Evolutionary conservation across 2,329 filamentous ascomycete genomes (phyloP).

Genomic region (Verticillium albo-atrum): DNA sequence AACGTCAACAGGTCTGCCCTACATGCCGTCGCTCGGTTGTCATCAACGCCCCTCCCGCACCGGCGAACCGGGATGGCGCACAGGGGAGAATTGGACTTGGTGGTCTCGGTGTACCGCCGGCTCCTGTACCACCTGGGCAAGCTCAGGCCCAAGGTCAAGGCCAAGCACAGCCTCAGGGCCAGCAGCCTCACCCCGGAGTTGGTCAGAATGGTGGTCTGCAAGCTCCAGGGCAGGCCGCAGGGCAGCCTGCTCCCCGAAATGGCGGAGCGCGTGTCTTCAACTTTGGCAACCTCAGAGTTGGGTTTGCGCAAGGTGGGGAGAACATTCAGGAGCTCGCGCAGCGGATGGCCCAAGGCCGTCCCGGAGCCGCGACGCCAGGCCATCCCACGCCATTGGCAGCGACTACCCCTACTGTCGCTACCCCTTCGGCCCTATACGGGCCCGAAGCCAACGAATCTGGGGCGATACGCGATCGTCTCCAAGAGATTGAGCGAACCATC

Average conservation of each 20-base stretch:
- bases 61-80: constrained; percentile 29
- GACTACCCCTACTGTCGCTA: constrained; percentile 5
- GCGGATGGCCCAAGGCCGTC: constrained; percentile 46
- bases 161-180: background rate
- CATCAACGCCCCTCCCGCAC: constrained; percentile 38
- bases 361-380: constrained; percentile 10
- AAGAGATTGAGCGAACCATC: constrained; percentile 64
- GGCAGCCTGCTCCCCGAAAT: constrained; percentile 13
- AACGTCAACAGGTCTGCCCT: constrained; percentile 94
- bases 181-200: constrained; percentile 14
- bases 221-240: background rate
- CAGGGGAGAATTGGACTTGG: constrained; percentile 24
- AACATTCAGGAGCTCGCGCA: constrained; percentile 66
- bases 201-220: constrained; percentile 3
- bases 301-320: constrained; percentile 67
- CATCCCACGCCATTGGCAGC: background rate
- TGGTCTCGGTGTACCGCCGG: constrained; percentile 8
- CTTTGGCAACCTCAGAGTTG: constrained; percentile 69
- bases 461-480: constrained; percentile 55
- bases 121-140: constrained; percentile 20
- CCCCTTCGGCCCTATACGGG: constrained; percentile 13
- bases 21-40: constrained; percentile 87
- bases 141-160: constrained; percentile 23
- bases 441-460: constrained; percentile 25
- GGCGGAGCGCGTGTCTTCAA: constrained; percentile 60